phyloP scores from a whole-genome alignment of 139 green algal species.

The Chlorella sorokiniana region DNA sequence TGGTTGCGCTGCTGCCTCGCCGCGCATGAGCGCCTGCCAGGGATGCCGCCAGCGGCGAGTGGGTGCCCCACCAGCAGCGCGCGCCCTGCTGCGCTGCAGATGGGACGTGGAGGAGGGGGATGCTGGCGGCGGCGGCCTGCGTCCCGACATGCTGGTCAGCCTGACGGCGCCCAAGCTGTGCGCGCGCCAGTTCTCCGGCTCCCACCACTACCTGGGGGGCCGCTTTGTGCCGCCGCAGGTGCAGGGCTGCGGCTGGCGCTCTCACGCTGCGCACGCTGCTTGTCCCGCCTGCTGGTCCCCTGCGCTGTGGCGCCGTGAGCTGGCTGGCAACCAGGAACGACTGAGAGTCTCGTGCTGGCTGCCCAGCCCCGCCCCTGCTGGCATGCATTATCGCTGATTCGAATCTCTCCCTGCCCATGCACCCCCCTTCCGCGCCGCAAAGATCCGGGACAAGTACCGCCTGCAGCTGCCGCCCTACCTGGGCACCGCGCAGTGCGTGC shows the following conservation, averaged over 20 bases:
- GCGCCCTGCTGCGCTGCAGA: slow-evolving; percentile 17
- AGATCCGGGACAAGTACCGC: slow-evolving; percentile 70
- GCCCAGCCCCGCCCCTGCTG: no score
- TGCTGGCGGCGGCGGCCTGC: slow-evolving; percentile 45
- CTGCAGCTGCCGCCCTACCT: slow-evolving; percentile 83
- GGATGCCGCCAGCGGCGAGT: no score
- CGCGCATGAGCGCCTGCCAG: no score
- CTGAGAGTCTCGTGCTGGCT: no score
- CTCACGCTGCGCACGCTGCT: background rate
- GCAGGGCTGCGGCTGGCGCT: background rate
- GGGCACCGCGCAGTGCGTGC: slow-evolving; percentile 68
- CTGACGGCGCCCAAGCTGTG: slow-evolving; percentile 94
- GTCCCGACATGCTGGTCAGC: slow-evolving; percentile 90
- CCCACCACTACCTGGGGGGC: slow-evolving; percentile 92
- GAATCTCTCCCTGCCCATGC: no score
- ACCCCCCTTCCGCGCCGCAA: no score
- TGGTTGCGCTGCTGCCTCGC: no score
- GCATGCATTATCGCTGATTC: no score
- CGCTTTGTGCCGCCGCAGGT: slow-evolving; percentile 81
- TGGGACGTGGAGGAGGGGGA: slow-evolving; percentile 82
- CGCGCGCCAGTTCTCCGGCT: slow-evolving; percentile 79
- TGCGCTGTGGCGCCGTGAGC: background rate
- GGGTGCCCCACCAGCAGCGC: no score
- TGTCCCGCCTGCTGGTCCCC: background rate
- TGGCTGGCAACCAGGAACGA: no score